Percentiles rank a stretch among this genome's conserved stretches.
Evolutionary conservation across 2,329 filamentous ascomycete genomes (phyloP).

Genomic region (Neonectria magnoliae): DNA sequence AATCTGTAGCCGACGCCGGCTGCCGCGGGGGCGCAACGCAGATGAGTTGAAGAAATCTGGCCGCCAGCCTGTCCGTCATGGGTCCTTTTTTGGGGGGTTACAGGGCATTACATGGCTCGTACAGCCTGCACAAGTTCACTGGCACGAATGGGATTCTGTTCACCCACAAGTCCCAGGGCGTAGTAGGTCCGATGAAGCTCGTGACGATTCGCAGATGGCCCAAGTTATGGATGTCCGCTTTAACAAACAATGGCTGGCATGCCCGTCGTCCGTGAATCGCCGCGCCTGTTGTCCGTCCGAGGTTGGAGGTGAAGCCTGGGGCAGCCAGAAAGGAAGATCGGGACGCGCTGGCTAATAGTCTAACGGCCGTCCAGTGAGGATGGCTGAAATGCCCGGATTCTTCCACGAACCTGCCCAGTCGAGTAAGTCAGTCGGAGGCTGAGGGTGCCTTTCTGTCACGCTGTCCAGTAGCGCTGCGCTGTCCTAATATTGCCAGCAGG

Average conservation of each 20-base stretch:
- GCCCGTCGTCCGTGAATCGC: conserved; percentile 18
- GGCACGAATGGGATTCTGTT: conserved; percentile 13
- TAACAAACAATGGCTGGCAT: not conserved
- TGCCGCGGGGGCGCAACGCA: conserved; percentile 30
- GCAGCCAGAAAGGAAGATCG: conserved; percentile 6
- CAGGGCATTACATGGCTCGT: not conserved
- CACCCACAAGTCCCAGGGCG: conserved; percentile 11
- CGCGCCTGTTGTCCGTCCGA: conserved; percentile 23
- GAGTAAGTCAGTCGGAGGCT: conserved; percentile 1
- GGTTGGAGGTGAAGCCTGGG: conserved; percentile 13
- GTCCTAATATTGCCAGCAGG: not conserved
- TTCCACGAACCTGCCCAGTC: conserved; percentile 30
- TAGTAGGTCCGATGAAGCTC: conserved; percentile 9
- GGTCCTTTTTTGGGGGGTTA: conserved; percentile 13
- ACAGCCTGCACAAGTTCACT: conserved; percentile 9
- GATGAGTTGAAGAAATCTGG: conserved; percentile 5
- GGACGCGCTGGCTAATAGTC: not conserved
- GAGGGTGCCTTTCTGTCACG: conserved; percentile 5
- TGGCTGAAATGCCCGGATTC: conserved; percentile 32
- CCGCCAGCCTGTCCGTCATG: not conserved
- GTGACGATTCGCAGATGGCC: conserved; percentile 12
- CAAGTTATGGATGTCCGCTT: not conserved
- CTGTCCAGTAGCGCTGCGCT: not conserved
- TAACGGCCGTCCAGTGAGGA: conserved; percentile 33
- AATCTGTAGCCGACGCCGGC: conserved; percentile 36